Percentiles rank a stretch among this genome's conserved stretches.
Evolutionary conservation across 768 basidiomycete species (phyloP).

Genomic region (Tricholomella constricta): DNA sequence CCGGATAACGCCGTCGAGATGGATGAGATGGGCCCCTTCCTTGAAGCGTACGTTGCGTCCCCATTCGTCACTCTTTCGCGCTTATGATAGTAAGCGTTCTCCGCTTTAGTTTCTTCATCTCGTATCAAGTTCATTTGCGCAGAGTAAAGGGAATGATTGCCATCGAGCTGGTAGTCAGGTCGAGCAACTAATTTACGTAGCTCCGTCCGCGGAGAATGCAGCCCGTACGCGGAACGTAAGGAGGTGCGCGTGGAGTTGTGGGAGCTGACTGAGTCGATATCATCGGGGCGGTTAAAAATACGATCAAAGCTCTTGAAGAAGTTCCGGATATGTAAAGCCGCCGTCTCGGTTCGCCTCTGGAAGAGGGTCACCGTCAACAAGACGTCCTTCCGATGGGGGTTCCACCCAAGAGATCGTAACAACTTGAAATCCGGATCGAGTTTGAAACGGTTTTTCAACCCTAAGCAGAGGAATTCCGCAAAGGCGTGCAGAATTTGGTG

Average conservation of each 20-base stretch:
- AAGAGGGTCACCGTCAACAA: neutral
- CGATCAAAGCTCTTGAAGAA: neutral
- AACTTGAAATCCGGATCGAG: neutral
- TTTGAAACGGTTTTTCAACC: neutral
- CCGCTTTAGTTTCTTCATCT: neutral
- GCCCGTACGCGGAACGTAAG: neutral
- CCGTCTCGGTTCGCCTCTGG: neutral
- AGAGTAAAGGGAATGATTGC: neutral
- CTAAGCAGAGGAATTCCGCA: neutral
- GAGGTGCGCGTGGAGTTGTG: slow-evolving; percentile 7
- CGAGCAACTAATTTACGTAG: neutral
- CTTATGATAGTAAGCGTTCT: too few relatives aligned
- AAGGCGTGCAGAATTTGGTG: neutral
- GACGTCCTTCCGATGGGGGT: neutral
- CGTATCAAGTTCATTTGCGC: neutral
- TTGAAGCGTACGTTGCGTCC: neutral
- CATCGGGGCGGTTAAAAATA: too few relatives aligned
- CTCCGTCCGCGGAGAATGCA: neutral
- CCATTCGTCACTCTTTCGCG: too few relatives aligned
- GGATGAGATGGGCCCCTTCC: neutral
- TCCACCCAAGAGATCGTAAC: neutral
- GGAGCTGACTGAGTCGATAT: slow-evolving; percentile 7
- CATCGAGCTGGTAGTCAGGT: neutral
- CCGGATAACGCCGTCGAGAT: neutral
- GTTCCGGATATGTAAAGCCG: neutral